Evolutionary conservation across 148 eudicot genomes (phyloP), one percentile per base, ranked within the genome.

Genomic region (Rhododendron henanense): DNA sequence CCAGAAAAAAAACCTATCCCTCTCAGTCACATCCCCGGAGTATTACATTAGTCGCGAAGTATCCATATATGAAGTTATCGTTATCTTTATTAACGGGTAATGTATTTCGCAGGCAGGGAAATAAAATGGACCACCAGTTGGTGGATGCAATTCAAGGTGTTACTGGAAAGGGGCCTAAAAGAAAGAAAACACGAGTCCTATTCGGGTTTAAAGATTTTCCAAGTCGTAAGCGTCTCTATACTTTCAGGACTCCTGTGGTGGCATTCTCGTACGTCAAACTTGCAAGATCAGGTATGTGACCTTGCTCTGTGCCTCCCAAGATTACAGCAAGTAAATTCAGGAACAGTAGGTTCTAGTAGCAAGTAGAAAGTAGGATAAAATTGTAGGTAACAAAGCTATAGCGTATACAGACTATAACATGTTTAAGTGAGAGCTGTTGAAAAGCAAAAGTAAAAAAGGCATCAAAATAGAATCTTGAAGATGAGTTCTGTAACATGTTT

Each of bases 171-270:
- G 55, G 95, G 98, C 0, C 88, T 96, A 14, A 93, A 93, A 85
- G 98, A 96, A 85, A 86, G 98, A 83, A 91, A 82, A 57, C 96
- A 94, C 41, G 98, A 94, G 78, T 93, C 98, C 19, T 96, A 89
- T 81, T 93, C 95, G 6, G 91, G 92, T 28, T 82, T 96, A 37
- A 86, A 93, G 85, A 89, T 94, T 61, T 92, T 93, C 83, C 98
- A 96, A 88, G 98, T 96, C 82, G 80, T 96, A 74, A 90, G 94
- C 37, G 93, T 93, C 84, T 85, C 96, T 0, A 35, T 94, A 31
- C 90, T 94, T 80, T 90, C 94, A 0, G 98, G 98, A 14, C 94
- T 94, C 83, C 79, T 96, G 35, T 94, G 98, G 98, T 96, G 98
- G 98, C 96, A 92, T 77, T 96, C 98, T 44, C 89, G 92, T 87